Base-by-base conservation (phyloP, 2,329 filamentous ascomycete species). In the Byssothecium circinans region DNA sequence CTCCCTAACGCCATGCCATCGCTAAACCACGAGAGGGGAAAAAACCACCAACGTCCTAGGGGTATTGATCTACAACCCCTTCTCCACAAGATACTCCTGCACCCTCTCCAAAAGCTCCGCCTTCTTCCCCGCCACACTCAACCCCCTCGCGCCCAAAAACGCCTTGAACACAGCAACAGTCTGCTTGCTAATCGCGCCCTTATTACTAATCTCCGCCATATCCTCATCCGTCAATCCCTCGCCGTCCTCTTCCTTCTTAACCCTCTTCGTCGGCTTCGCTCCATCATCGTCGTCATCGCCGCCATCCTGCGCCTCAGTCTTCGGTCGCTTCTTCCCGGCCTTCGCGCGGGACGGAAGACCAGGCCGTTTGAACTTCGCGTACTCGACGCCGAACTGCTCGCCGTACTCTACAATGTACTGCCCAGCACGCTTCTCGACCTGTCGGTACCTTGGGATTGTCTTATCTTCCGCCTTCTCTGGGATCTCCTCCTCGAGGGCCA, bases 401-500 rank as follows among this genome's bases (percentile, higher is more conserved):
- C 88, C 85, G 85, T 91, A 96, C 27, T 89, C 84, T 37, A 86
- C 77, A 8, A 96, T 81, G 62, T 90, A 89, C 2, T 83, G 81
- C 0, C 91, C 91, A 1, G 88, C 87, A 23, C 92, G 84, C 75
- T 79, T 97, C 68, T 91, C 83, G 45, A 99, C 97, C 57, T 95
- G 89, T 58, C 82, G 86, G 71, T 86, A 91, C 60, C 88, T 89
- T 1, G 94, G 94, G 12, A 89, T 68, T 0, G 94, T 97, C 55
- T 87, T 85, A 65, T 99, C 94, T 41, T 86, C 81, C 2, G 81
- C 77, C 37, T 80, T 73, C 17, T 88, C 86, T 0, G 91, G 91
- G 1, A 95, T 75, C 57, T 96, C 91, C 67, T 99, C 94, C 29
- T 96, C 91, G 1, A 99, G 78, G 0, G 94, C 94, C 47, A 96